phyloP scores from a whole-genome alignment of 2,329 filamentous ascomycete species.

The Pseudogymnoascus verrucosus region DNA sequence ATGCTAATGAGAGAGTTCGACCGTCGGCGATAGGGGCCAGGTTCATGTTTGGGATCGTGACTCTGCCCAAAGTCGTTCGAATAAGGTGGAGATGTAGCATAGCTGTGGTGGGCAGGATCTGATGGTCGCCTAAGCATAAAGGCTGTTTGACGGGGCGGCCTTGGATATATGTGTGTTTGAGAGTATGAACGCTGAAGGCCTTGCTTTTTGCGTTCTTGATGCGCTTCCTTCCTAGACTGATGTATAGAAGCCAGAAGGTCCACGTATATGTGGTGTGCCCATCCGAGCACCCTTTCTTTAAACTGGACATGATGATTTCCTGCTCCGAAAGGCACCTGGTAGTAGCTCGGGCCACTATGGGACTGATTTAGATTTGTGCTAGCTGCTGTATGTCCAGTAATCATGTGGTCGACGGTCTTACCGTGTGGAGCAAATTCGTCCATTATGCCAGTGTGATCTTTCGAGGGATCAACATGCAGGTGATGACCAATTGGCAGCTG shows the following conservation, averaged over 20 bases:
- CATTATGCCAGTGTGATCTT: background rate
- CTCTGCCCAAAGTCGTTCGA: background rate
- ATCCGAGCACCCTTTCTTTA: conserved; percentile 59
- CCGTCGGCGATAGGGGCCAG: background rate
- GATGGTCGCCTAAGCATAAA: conserved; percentile 12
- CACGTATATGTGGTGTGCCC: conserved; percentile 66
- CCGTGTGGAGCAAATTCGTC: background rate
- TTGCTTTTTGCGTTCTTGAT: conserved; percentile 29
- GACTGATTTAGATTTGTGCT: background rate
- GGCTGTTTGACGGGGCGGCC: conserved; percentile 29
- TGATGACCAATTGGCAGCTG: background rate
- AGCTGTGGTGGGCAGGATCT: background rate
- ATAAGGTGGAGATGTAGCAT: background rate
- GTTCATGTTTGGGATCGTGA: background rate
- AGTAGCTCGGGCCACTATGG: background rate
- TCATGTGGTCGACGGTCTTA: conserved; percentile 1
- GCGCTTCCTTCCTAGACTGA: conserved; percentile 44
- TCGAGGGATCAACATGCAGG: background rate
- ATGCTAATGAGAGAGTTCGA: conserved; percentile 7
- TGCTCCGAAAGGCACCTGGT: background rate
- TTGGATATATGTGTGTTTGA: conserved; percentile 49
- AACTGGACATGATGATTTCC: conserved; percentile 38
- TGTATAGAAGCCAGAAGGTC: conserved; percentile 61
- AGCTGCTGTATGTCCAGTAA: background rate
- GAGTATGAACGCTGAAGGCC: conserved; percentile 32